phyloP scores from a whole-genome alignment of 306 rosid species.

The barrel medic (Medicago truncatula) region MtrunA17r5.0-ANR NC_053048.1:7916501-7917000 shows the following conservation, averaged over 20 bases:
- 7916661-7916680: constrained; percentile 9
- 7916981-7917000: neutral
- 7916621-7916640: constrained; percentile 61
- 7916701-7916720: constrained; percentile 18
- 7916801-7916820: constrained; percentile 73
- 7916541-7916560: neutral
- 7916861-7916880: too few relatives aligned
- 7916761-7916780: constrained; percentile 79
- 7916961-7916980: constrained; percentile 49
- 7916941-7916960: neutral
- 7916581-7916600: constrained; percentile 28
- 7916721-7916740: constrained; percentile 43
- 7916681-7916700: constrained; percentile 46
- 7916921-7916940: too few relatives aligned
- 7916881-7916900: neutral
- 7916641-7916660: constrained; percentile 24
- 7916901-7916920: too few relatives aligned
- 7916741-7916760: constrained; percentile 62
- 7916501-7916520: too few relatives aligned
- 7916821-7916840: constrained; percentile 76
- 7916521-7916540: constrained; percentile 1
- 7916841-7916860: too few relatives aligned
- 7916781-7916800: constrained; percentile 86
- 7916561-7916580: constrained; percentile 21
- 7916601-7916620: constrained; percentile 65